A percentile compares a stretch with the other conserved stretches of the same genome.
Conservation (phyloP, 1,284 basidiomycete species). For the Malassezia nana region DNA sequence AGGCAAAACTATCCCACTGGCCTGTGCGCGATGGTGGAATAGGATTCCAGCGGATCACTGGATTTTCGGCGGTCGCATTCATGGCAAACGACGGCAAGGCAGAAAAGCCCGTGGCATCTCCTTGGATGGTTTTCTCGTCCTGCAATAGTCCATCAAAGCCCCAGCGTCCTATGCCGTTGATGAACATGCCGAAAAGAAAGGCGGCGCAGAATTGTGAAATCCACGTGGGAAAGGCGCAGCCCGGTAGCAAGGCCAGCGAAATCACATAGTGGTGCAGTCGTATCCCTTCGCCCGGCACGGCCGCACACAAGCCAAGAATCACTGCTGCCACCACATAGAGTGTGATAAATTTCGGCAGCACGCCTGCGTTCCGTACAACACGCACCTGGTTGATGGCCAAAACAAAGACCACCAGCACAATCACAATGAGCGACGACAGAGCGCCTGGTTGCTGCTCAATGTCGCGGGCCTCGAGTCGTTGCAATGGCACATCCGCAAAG, state of each 20-base stretch:
- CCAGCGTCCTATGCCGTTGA: slow-evolving; percentile 47
- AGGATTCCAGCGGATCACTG: slow-evolving; percentile 56
- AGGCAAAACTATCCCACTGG: slow-evolving; percentile 63
- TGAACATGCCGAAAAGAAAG: slow-evolving; percentile 69
- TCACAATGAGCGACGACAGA: slow-evolving; percentile 61
- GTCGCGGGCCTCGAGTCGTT: slow-evolving; percentile 62
- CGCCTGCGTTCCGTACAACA: slow-evolving; percentile 73
- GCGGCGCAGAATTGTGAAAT: slow-evolving; percentile 68
- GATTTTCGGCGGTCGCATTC: slow-evolving; percentile 8
- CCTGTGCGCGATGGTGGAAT: slow-evolving; percentile 51
- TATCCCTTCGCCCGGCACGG: slow-evolving; percentile 56
- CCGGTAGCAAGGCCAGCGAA: slow-evolving; percentile 64
- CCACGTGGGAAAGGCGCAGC: slow-evolving; percentile 69
- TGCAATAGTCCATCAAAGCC: slow-evolving; percentile 68
- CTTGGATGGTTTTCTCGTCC: slow-evolving; percentile 63
- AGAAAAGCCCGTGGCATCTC: slow-evolving; percentile 64
- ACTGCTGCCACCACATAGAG: slow-evolving; percentile 56
- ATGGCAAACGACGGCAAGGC: slow-evolving; percentile 60
- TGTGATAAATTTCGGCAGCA: slow-evolving; percentile 61
- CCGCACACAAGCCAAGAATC: slow-evolving; percentile 59
- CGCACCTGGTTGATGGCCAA: slow-evolving; percentile 61
- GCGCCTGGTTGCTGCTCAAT: slow-evolving; percentile 62
- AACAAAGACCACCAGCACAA: slow-evolving; percentile 55
- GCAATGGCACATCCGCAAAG: slow-evolving; percentile 37
- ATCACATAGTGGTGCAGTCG: slow-evolving; percentile 56